A percentile compares a stretch with the other conserved stretches of the same genome.
phyloP scores from a whole-genome alignment of 768 basidiomycete species.

The Tricholoma saponaceum region DNA sequence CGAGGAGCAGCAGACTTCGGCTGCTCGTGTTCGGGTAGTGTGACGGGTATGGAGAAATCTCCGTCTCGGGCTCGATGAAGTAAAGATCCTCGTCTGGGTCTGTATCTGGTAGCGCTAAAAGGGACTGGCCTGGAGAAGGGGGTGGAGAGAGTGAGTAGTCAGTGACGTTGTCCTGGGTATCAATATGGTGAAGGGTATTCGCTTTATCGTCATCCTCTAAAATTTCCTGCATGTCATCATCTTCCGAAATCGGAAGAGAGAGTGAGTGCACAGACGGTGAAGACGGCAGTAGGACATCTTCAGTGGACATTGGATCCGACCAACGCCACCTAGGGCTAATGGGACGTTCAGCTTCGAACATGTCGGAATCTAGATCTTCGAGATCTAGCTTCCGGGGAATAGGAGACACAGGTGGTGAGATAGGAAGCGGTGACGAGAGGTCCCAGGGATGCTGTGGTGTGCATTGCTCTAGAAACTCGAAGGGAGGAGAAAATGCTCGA shows the following conservation, averaged over 20 bases:
- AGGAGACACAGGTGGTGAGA: slow-evolving; percentile 12
- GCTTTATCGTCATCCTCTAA: not conserved
- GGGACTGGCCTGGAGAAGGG: slow-evolving; percentile 18
- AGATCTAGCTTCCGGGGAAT: slow-evolving; percentile 5
- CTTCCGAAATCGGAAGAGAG: not conserved
- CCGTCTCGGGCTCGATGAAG: not conserved
- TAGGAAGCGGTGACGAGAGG: slow-evolving; percentile 19
- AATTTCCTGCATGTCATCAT: not conserved
- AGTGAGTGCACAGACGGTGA: not conserved
- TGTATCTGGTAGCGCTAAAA: slow-evolving; percentile 30
- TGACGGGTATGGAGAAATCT: not conserved
- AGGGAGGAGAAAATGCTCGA: slow-evolving; percentile 9
- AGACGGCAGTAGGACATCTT: not conserved
- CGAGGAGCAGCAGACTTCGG: slow-evolving; percentile 36
- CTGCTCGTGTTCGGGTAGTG: slow-evolving; percentile 10
- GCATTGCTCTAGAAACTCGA: slow-evolving; percentile 12
- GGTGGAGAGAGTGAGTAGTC: slow-evolving; percentile 8
- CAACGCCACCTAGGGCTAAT: not conserved
- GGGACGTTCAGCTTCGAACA: slow-evolving; percentile 4
- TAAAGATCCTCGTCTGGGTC: slow-evolving; percentile 30
- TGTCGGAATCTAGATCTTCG: not conserved
- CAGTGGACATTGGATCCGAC: not conserved
- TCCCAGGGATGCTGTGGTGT: slow-evolving; percentile 7
- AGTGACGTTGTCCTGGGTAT: not conserved
- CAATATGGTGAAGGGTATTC: not conserved